Conservation (phyloP, 345 rosid species). For the Acer negundo region DNA sequence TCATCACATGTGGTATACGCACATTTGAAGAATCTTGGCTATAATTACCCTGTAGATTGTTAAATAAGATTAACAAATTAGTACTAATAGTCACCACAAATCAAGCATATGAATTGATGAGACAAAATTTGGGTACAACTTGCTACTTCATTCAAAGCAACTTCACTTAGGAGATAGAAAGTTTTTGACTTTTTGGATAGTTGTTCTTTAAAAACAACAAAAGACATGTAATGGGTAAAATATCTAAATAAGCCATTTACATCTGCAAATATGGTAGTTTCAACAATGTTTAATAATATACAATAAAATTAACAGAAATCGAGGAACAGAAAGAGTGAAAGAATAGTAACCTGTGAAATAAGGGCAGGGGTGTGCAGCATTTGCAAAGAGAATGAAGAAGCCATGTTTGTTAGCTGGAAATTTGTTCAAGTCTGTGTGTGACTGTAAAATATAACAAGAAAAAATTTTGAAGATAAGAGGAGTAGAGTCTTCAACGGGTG, state of each 20-base stretch:
- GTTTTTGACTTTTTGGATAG: background rate
- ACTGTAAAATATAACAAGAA: background rate
- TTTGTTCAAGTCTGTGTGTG: background rate
- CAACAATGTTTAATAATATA: too few relatives aligned
- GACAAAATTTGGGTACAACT: background rate
- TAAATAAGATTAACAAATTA: slow-evolving; percentile 1
- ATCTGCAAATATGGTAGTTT: too few relatives aligned
- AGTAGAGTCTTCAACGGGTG: too few relatives aligned
- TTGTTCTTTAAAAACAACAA: too few relatives aligned
- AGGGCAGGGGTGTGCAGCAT: slow-evolving; percentile 43
- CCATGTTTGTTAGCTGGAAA: slow-evolving; percentile 37
- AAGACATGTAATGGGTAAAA: background rate
- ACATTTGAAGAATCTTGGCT: slow-evolving; percentile 23
- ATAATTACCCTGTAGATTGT: slow-evolving; percentile 35
- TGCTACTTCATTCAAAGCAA: background rate
- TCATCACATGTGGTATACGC: slow-evolving; percentile 27
- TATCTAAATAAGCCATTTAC: background rate
- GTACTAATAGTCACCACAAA: background rate
- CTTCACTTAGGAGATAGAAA: background rate
- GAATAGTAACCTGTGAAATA: slow-evolving; percentile 45
- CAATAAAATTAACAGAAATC: too few relatives aligned
- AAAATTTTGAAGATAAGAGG: too few relatives aligned
- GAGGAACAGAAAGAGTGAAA: background rate
- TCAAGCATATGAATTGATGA: background rate
- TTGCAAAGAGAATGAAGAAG: slow-evolving; percentile 54